A percentile compares a stretch with the other conserved stretches of the same genome.
phyloP scores from a whole-genome alignment of 129 eudicot species.

The Lonicera japonica region DNA sequence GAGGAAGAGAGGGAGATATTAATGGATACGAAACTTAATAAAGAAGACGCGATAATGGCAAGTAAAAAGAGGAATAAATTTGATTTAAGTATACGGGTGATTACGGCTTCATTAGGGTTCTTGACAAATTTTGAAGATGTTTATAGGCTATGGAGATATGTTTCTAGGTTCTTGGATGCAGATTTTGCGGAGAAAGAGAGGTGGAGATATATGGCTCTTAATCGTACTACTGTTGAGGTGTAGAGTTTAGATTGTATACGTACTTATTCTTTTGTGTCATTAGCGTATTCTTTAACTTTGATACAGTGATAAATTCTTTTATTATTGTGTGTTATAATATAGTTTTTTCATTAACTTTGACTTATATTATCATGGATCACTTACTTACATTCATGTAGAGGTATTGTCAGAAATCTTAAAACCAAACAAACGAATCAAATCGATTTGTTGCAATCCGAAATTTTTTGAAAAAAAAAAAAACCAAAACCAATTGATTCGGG shows the following conservation, averaged over 20 bases:
- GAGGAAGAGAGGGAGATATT: constrained; percentile 15
- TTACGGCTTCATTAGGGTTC: constrained; percentile 34
- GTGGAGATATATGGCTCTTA: constrained; percentile 55
- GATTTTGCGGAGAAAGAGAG: constrained; percentile 59
- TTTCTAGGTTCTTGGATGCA: constrained; percentile 47
- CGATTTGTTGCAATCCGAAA: no score
- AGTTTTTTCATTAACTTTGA: no score
- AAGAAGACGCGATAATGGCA: background rate
- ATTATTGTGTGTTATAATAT: no score
- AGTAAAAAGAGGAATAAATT: constrained; percentile 13
- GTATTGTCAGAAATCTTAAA: no score
- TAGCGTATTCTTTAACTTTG: no score
- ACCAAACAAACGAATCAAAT: no score
- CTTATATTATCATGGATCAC: no score
- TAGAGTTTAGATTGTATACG: constrained; percentile 1
- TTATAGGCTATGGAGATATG: constrained; percentile 44
- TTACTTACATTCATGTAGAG: no score
- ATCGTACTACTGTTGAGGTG: constrained; percentile 42
- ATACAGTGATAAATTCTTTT: no score
- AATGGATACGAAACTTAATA: constrained; percentile 9
- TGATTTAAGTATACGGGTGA: constrained; percentile 20
- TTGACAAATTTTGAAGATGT: constrained; percentile 45
- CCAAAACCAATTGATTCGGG: no score
- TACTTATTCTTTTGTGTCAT: constrained; percentile 9
- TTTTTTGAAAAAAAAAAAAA: no score